Evolutionary conservation across 139 green algal genomes (phyloP).

Genomic region (Spirogloea muscicola): DNA sequence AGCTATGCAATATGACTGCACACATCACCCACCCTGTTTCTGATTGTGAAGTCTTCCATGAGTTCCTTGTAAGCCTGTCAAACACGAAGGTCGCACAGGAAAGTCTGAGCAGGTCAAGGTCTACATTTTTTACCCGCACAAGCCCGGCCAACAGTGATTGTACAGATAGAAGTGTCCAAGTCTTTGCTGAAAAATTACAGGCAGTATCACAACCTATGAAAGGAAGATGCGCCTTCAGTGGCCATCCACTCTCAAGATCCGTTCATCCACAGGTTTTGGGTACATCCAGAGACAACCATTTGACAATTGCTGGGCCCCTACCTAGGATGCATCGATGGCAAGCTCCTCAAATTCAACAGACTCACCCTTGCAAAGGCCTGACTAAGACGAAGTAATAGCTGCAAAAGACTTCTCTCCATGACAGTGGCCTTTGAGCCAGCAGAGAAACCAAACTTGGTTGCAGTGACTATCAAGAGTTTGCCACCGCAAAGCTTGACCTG

Average conservation of each 20-base stretch:
- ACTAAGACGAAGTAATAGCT: constrained; percentile 4
- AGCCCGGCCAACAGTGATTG: constrained; percentile 16
- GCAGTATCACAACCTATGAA: too few species aligned
- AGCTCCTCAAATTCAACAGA: too few species aligned
- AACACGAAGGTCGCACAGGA: constrained; percentile 13
- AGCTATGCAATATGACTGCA: too few species aligned
- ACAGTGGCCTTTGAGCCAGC: not conserved
- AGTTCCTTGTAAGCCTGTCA: constrained; percentile 40
- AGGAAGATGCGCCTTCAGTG: too few species aligned
- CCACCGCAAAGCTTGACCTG: constrained; percentile 39
- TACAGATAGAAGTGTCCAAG: too few species aligned
- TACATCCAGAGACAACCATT: not conserved
- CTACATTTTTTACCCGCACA: too few species aligned
- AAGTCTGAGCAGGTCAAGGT: too few species aligned
- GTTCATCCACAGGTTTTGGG: not conserved
- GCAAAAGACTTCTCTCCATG: constrained; percentile 11
- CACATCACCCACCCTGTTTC: constrained; percentile 34
- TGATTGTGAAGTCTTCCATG: constrained; percentile 17
- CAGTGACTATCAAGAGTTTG: constrained; percentile 34
- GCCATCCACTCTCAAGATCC: not conserved
- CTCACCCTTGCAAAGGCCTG: constrained; percentile 26
- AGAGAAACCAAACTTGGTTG: constrained; percentile 6
- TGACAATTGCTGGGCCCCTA: too few species aligned
- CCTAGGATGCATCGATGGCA: not conserved
- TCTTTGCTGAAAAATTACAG: too few species aligned